phyloP scores from a whole-genome alignment of 1,284 basidiomycete species.

The Coniferiporia sulphurascens region DNA sequence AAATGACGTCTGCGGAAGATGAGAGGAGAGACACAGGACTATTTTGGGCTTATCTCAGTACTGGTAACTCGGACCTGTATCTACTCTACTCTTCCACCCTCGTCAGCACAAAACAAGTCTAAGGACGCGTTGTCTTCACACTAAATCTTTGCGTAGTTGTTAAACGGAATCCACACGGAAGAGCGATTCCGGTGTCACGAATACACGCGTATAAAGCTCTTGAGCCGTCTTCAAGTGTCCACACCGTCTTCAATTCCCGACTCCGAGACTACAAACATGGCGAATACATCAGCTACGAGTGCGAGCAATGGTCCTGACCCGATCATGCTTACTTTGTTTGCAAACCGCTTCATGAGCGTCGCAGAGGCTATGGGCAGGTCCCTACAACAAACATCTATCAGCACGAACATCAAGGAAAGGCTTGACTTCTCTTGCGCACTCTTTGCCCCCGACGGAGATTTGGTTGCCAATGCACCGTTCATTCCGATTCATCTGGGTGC shows the following conservation, averaged over 20 bases:
- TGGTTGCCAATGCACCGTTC: slow-evolving; percentile 89
- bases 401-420: slow-evolving; percentile 87
- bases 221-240: not conserved
- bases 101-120: too few species aligned
- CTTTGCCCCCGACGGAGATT: slow-evolving; percentile 85
- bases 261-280: not conserved
- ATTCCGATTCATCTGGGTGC: slow-evolving; percentile 78
- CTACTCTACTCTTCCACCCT: too few species aligned
- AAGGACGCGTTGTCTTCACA: too few species aligned
- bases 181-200: not conserved
- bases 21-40: too few species aligned
- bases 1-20: not conserved
- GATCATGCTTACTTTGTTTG: slow-evolving; percentile 84
- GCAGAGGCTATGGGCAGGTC: slow-evolving; percentile 92
- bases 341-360: slow-evolving; percentile 89
- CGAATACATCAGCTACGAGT: not conserved
- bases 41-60: too few species aligned
- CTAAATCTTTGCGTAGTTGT: not conserved
- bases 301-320: slow-evolving; percentile 58
- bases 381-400: slow-evolving; percentile 86
- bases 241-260: not conserved
- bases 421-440: slow-evolving; percentile 88
- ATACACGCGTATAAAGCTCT: not conserved
- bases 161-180: not conserved
- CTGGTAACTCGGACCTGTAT: too few species aligned